Evolutionary conservation across 2,329 filamentous ascomycete genomes (phyloP).

Genomic region (Talaromyces sp.): DNA sequence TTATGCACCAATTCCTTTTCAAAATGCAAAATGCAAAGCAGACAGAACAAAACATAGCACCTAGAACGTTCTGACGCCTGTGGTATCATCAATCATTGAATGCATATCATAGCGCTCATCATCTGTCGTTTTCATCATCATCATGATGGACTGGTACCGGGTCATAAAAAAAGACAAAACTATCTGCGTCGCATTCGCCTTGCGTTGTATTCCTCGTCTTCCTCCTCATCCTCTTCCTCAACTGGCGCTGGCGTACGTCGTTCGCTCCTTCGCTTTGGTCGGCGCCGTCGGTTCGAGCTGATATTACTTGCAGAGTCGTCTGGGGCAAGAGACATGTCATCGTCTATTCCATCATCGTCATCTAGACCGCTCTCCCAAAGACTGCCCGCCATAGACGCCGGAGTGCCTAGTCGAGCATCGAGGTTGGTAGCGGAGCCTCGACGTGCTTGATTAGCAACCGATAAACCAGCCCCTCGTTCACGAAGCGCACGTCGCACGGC

Average conservation of each 20-base stretch:
- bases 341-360: constrained; percentile 44
- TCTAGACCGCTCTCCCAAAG: constrained; percentile 42
- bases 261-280: constrained; percentile 47
- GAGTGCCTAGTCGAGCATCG: constrained; percentile 43
- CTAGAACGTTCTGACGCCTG: background rate
- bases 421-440: constrained; percentile 36
- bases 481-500: constrained; percentile 72
- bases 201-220: constrained; percentile 23
- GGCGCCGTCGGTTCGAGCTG: constrained; percentile 43
- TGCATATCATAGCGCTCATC: constrained; percentile 8
- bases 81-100: constrained; percentile 14
- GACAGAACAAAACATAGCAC: background rate
- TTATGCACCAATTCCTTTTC: background rate
- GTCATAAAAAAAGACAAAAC: background rate
- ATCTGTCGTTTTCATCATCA: background rate
- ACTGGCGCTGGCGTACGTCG: constrained; percentile 48
- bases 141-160: background rate
- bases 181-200: constrained; percentile 29
- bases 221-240: constrained; percentile 48
- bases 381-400: constrained; percentile 32
- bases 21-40: background rate
- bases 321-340: constrained; percentile 44
- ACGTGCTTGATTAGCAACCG: constrained; percentile 45
- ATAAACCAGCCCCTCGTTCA: constrained; percentile 75
- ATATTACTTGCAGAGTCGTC: constrained; percentile 52